Base-by-base conservation (phyloP, 2,329 filamentous ascomycete species). In the Paraphoma sp. region DNA sequence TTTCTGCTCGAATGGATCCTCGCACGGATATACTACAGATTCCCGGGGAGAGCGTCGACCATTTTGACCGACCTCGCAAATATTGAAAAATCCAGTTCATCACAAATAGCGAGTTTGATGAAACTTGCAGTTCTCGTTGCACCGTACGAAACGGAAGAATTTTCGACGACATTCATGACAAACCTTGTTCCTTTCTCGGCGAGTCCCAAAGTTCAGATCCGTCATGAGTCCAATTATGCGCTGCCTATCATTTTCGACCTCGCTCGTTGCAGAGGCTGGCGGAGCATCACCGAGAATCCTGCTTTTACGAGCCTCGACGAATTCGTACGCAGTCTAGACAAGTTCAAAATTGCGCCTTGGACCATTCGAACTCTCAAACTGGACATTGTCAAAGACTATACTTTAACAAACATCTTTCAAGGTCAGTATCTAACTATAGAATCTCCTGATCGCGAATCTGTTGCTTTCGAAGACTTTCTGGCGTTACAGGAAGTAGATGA, bases 181-280 rank as follows among this genome's bases (percentile, higher is more conserved):
- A 72, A 77, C 46, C 73, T 83, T 14, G 74, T 79, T 2, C 73
- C 78, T 0, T 76, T 81, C 16, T 78, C 77, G 0, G 76, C 80
- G 4, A 83, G 80, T 33, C 79, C 80, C 4, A 84, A 84, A 57
- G 78, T 84, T 1, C 78, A 80, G 31, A 79, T 84, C n/a, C 76
- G 83, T 7, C 82, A 84, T 54, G 83, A 84, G 65, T 81, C 82
- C 1, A 82, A 82, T 51, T 83, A 78, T 76, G 79, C 76, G 10
- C 78, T 80, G 52, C 82, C 78, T 3, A 74, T 75, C 4, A 60
- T 83, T 1, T 81, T 79, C 59, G 74, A 79, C 14, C 69, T 79
- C 31, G 79, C 78, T 1, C 64, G 67, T 17, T 51, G 60, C 5
- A 72, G 70, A 33, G 58, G 65, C 1, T 82, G 79, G 78, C 66